Percentiles rank a stretch among this genome's conserved stretches.
Conservation (phyloP, 2,329 filamentous ascomycete species). For the Alternaria sp. region DNA sequence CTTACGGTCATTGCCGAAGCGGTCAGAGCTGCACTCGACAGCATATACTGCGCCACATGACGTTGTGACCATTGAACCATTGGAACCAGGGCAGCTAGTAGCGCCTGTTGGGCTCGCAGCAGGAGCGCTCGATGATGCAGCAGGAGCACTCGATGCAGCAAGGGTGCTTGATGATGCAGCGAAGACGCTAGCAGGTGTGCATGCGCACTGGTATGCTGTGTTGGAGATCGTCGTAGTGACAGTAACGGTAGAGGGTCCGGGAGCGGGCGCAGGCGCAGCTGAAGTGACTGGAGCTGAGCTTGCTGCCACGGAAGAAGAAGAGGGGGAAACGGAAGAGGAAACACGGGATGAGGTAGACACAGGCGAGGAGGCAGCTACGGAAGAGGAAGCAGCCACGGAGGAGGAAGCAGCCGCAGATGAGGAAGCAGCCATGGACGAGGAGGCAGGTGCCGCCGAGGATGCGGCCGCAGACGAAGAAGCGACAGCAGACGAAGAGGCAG, state of each 20-base stretch:
- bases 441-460: background rate
- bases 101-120: background rate
- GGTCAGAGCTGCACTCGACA: slow-evolving; percentile 34
- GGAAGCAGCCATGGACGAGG: background rate
- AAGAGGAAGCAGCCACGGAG: background rate
- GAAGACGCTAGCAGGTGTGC: slow-evolving; percentile 8
- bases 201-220: slow-evolving; percentile 15
- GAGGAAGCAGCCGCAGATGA: background rate
- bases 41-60: slow-evolving; percentile 23
- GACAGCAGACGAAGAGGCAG: background rate
- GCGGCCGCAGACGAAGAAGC: background rate
- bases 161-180: background rate
- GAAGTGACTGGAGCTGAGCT: background rate
- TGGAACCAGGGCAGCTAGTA: slow-evolving; percentile 19
- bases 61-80: slow-evolving; percentile 20
- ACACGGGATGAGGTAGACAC: background rate
- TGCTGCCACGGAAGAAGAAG: background rate
- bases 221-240: slow-evolving; percentile 15
- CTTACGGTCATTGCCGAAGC: slow-evolving; percentile 28
- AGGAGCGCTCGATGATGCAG: background rate
- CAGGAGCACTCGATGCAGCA: background rate
- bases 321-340: background rate
- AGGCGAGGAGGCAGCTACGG: background rate
- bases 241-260: slow-evolving; percentile 11
- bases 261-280: background rate